These are phyloP conservation scores for Tricholoma sp. DNA, from an alignment of 768 basidiomycete species.

Conservation along the genomic window DNA sequence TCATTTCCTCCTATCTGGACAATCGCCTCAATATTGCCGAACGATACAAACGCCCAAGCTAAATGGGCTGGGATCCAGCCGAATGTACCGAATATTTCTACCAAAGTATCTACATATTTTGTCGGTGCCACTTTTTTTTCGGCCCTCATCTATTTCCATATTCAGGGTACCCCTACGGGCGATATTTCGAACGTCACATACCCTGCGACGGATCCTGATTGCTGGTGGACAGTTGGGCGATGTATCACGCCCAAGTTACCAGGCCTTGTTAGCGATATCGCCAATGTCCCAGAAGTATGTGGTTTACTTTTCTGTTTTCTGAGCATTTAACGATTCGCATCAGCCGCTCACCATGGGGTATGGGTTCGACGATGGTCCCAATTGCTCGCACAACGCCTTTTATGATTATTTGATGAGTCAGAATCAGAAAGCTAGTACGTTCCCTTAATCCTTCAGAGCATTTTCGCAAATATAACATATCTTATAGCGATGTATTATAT, in stretches of 20 bases:
- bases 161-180: conserved; percentile 21
- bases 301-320: not conserved
- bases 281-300: conserved; percentile 43
- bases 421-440: conserved; percentile 58
- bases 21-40: conserved; percentile 36
- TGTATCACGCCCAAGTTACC: conserved; percentile 44
- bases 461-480: not conserved
- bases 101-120: conserved; percentile 28
- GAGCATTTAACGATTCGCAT: not conserved
- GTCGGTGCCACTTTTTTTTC: not conserved
- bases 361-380: conserved; percentile 62
- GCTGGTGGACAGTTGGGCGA: conserved; percentile 43
- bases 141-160: not conserved
- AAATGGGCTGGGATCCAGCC: conserved; percentile 39
- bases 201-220: conserved; percentile 39
- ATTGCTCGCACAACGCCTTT: conserved; percentile 59
- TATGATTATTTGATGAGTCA: conserved; percentile 48
- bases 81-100: conserved; percentile 43
- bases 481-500: conserved; percentile 55
- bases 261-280: conserved; percentile 39
- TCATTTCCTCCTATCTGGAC: conserved; percentile 44
- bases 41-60: conserved; percentile 36
- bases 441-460: not conserved
- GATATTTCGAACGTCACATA: conserved; percentile 31
- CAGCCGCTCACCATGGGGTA: conserved; percentile 54